These are phyloP conservation scores for Ceratocystis alfenasii DNA, from an alignment of 2,329 filamentous ascomycete genomes.

Conservation along the genomic window DNA sequence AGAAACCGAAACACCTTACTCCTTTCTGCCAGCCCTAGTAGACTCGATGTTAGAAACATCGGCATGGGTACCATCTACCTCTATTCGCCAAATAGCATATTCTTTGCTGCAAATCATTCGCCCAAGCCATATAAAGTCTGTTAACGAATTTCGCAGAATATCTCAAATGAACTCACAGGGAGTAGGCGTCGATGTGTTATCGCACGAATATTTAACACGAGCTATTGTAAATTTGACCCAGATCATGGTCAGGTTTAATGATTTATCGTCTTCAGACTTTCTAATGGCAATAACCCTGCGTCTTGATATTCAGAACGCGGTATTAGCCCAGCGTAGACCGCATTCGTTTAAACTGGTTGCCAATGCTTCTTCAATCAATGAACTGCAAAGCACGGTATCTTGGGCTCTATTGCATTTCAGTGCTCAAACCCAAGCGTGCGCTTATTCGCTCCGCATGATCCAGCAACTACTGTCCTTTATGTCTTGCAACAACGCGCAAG, in stretches of 20 bases:
- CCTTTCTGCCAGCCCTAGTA: constrained; percentile 55
- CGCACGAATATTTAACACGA: constrained; percentile 27
- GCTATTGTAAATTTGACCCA: neutral
- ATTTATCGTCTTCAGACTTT: neutral
- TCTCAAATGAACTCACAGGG: constrained; percentile 14
- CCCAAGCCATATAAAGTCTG: constrained; percentile 16
- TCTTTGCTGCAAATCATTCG: constrained; percentile 32
- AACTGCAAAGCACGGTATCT: constrained; percentile 26
- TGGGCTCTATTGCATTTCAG: constrained; percentile 52
- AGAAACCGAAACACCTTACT: constrained; percentile 25
- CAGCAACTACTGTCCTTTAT: constrained; percentile 29
- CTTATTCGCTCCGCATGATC: constrained; percentile 34
- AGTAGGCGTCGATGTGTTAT: constrained; percentile 23
- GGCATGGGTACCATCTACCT: constrained; percentile 44
- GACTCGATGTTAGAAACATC: constrained; percentile 33
- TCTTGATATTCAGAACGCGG: constrained; percentile 21
- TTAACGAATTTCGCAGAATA: constrained; percentile 33
- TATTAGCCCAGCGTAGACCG: constrained; percentile 27
- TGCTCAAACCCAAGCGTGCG: constrained; percentile 45
- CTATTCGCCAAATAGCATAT: constrained; percentile 43
- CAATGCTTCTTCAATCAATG: constrained; percentile 21
- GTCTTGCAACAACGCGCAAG: neutral
- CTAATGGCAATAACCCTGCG: constrained; percentile 22
- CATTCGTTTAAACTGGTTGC: constrained; percentile 16
- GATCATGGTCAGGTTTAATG: neutral